These are phyloP conservation scores for Leptodontidium sp. DNA, from an alignment of 2,329 filamentous ascomycete genomes.

Conservation along the genomic window DNA sequence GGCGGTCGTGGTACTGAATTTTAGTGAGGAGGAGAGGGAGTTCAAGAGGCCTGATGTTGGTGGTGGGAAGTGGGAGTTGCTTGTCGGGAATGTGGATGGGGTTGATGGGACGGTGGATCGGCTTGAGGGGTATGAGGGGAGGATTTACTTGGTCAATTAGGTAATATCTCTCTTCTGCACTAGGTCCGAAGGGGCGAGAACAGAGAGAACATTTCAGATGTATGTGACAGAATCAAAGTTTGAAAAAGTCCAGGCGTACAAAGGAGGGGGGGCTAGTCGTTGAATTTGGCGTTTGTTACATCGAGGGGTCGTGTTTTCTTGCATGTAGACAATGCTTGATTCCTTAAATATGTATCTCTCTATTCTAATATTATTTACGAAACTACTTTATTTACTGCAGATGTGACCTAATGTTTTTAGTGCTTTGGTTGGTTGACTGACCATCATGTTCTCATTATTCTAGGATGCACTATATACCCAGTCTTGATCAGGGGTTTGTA, in stretches of 20 bases:
- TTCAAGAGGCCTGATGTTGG: constrained; percentile 35
- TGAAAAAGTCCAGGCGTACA: background rate
- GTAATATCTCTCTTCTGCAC: background rate
- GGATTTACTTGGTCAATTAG: constrained; percentile 43
- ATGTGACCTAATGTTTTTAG: too few relatives aligned
- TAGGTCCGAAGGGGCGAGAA: background rate
- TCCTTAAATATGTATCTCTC: too few relatives aligned
- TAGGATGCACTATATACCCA: too few relatives aligned
- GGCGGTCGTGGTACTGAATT: constrained; percentile 56
- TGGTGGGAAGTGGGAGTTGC: constrained; percentile 42
- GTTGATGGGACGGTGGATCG: constrained; percentile 33
- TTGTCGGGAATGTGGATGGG: constrained; percentile 23
- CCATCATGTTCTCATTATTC: too few relatives aligned
- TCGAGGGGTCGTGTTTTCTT: too few relatives aligned
- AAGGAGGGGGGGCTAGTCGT: background rate
- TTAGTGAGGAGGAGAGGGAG: constrained; percentile 50
- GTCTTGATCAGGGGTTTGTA: too few relatives aligned
- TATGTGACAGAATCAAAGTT: background rate
- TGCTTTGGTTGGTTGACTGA: too few relatives aligned
- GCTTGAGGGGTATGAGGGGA: constrained; percentile 47
- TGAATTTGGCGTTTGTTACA: too few relatives aligned
- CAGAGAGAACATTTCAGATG: too few relatives aligned
- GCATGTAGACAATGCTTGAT: too few relatives aligned
- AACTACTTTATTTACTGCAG: too few relatives aligned
- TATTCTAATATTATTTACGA: too few relatives aligned